Base-by-base conservation (phyloP, 2,329 filamentous ascomycete genomes). In the Rhynchosporium graminicola region DNA sequence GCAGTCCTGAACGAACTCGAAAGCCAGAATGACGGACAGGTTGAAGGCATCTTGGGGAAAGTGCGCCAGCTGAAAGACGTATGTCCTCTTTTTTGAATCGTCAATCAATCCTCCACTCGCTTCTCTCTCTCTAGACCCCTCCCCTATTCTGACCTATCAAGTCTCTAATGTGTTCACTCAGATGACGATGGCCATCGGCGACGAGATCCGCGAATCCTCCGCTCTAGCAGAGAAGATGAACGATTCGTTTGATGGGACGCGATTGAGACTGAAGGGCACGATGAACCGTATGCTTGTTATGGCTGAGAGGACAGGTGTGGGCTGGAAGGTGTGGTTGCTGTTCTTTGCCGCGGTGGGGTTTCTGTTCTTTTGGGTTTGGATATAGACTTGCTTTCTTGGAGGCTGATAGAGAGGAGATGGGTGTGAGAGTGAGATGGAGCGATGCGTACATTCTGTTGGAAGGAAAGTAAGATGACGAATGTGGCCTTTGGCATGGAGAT, bases 271-370 rank as follows among this genome's bases (percentile, higher is more conserved):
- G 65, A 85, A 88, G 50, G 92, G 94, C 59, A 98, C 96, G 20
- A 98, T 99, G 95, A 97, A 92, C 75, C 83, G 93, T 63, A 99
- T 99, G 95, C 78, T 98, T 68, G 75, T 94, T 59, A 99, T 99
- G 95, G 95, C 95, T 4, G 86, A 98, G 79, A 83, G 87, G 71
- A 96, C 93, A 2, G 95, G 95, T n/a, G 88, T 99, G 9, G 89
- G 92, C 72, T 99, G 95, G 95, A 94, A 86, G 77, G 90, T 93
- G 62, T 99, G 95, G 95, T 76, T 97, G 57, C 82, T 80, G 48
- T 99, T 99, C 78, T 97, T 99, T 75, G 82, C 86, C 5, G 90
- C 87, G 42, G 91, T 98, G 20, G 85, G 89, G 66, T 74, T 94
- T 60, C 76, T 98, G 68, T 99, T 99, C 76, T 85, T 87, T 69